Conservation (phyloP, 2,329 filamentous ascomycete species). For the Sclerotinia minor region DNA sequence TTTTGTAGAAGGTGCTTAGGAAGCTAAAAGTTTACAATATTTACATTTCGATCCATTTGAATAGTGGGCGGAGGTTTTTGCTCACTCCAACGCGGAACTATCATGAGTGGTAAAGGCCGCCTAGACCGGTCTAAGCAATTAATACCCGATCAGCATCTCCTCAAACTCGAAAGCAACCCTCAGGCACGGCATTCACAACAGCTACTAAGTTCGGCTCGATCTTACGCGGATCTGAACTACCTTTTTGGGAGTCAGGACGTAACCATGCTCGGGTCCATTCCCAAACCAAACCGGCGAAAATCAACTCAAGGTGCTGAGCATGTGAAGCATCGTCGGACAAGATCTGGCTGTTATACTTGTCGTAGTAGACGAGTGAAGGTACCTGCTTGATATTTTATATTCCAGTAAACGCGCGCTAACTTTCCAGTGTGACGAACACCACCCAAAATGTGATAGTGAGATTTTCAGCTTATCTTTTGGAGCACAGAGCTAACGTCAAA, state of each 20-base stretch:
- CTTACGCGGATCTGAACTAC: slow-evolving; percentile 36
- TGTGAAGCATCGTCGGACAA: slow-evolving; percentile 88
- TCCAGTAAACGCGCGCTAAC: slow-evolving; percentile 33
- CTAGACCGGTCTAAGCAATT: slow-evolving; percentile 16
- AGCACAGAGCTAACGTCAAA: slow-evolving; percentile 33
- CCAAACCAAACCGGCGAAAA: slow-evolving; percentile 38
- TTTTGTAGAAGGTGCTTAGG: slow-evolving; percentile 14
- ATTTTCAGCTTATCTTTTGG: slow-evolving; percentile 8
- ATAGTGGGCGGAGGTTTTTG: background rate
- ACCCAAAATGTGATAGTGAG: slow-evolving; percentile 80
- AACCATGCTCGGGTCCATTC: slow-evolving; percentile 37
- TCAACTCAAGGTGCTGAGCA: slow-evolving; percentile 36
- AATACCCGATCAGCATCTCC: slow-evolving; percentile 15
- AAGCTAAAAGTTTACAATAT: background rate
- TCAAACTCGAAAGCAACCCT: slow-evolving; percentile 7
- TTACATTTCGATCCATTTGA: background rate
- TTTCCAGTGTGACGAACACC: slow-evolving; percentile 83
- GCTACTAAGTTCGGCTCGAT: slow-evolving; percentile 20
- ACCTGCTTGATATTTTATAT: slow-evolving; percentile 32
- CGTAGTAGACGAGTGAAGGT: slow-evolving; percentile 83
- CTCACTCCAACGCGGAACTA: background rate
- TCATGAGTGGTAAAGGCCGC: slow-evolving; percentile 16
- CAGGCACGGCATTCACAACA: slow-evolving; percentile 13
- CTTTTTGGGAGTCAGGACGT: slow-evolving; percentile 39
- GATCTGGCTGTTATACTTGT: slow-evolving; percentile 93